phyloP scores from a whole-genome alignment of 495 filamentous ascomycete genomes.

The Penicillium samsonianum region DNA sequence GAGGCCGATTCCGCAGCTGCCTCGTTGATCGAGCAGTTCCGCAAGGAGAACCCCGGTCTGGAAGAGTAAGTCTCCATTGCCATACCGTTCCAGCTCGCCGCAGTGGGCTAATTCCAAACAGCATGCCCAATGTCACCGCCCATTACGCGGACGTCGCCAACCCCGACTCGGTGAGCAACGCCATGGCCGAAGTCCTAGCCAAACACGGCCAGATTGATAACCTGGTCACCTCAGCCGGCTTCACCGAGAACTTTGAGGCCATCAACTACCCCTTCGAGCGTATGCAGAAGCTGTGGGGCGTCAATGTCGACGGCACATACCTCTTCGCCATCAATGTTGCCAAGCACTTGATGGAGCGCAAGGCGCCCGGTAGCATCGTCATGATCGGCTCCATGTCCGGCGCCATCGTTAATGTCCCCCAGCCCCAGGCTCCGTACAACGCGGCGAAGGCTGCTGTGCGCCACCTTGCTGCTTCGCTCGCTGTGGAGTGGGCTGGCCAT shows the following conservation, averaged over 20 bases:
- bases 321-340: slow-evolving; percentile 83
- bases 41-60: slow-evolving; percentile 72
- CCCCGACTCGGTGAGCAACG: slow-evolving; percentile 69
- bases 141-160: slow-evolving; percentile 87
- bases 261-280: slow-evolving; percentile 85
- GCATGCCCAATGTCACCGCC: slow-evolving; percentile 79
- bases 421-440: slow-evolving; percentile 92
- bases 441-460: slow-evolving; percentile 86
- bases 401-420: slow-evolving; percentile 88
- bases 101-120: slow-evolving; percentile 26
- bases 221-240: slow-evolving; percentile 92
- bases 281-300: slow-evolving; percentile 87
- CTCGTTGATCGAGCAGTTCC: slow-evolving; percentile 70
- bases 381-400: slow-evolving; percentile 97
- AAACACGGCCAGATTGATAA: slow-evolving; percentile 82
- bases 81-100: background rate
- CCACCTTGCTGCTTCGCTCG: slow-evolving; percentile 76
- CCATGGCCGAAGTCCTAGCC: slow-evolving; percentile 67
- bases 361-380: slow-evolving; percentile 79
- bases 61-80: slow-evolving; percentile 56
- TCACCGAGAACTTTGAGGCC: slow-evolving; percentile 93
- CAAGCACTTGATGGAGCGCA: slow-evolving; percentile 82
- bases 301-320: slow-evolving; percentile 95
- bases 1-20: slow-evolving; percentile 78
- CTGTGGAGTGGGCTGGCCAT: slow-evolving; percentile 85